phyloP scores from a whole-genome alignment of 495 filamentous ascomycete species.

The Immersiella caudata region DNA sequence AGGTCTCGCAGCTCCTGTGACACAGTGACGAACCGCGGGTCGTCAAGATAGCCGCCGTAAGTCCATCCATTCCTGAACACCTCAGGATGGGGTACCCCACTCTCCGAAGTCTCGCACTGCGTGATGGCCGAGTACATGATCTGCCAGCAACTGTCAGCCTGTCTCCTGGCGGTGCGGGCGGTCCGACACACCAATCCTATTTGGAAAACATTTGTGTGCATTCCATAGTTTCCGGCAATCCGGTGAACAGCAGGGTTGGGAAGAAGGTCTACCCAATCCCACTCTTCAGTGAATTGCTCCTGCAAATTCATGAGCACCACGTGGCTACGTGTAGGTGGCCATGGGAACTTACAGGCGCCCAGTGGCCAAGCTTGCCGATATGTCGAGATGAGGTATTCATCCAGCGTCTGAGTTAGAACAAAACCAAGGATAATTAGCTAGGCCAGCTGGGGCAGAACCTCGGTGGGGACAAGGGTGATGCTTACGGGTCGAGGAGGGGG shows the following conservation, averaged over 20 bases:
- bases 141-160: not conserved
- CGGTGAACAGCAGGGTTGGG: not conserved
- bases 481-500: not conserved
- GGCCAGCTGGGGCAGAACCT: not conserved
- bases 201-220: not conserved
- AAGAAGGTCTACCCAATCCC: conserved; percentile 53
- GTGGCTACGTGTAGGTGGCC: not conserved
- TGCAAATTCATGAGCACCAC: not conserved
- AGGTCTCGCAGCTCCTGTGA: not conserved
- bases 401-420: not conserved
- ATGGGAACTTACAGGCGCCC: not conserved
- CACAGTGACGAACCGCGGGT: not conserved
- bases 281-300: conserved; percentile 11
- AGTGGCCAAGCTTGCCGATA: not conserved
- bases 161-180: no score
- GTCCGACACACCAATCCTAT: not conserved
- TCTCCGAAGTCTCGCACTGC: not conserved
- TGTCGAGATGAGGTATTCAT: not conserved
- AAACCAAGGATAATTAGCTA: not conserved
- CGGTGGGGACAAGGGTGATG: not conserved
- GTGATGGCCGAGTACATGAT: not conserved
- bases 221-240: not conserved
- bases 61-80: not conserved
- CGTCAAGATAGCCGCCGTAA: not conserved
- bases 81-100: not conserved